These are phyloP conservation scores for Solanum bulbocastanum DNA, from an alignment of 257 asterid species.

Conservation along the genomic window DNA sequence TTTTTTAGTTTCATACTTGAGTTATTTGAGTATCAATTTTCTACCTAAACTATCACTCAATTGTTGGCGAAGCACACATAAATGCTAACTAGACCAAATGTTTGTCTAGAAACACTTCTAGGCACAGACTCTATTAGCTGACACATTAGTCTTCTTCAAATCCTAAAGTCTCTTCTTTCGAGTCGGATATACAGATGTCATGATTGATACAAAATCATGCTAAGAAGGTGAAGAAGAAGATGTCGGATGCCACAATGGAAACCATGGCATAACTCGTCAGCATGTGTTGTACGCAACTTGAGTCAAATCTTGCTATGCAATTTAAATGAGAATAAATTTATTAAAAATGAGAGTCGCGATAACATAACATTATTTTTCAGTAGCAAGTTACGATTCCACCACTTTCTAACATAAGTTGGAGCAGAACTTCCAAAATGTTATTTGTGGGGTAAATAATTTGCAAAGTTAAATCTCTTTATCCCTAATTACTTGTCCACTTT, in stretches of 20 bases:
- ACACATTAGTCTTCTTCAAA: neutral
- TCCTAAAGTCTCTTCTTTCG: neutral
- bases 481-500: too few relatives aligned
- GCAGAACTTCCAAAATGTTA: neutral
- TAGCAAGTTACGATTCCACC: too few relatives aligned
- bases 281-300: neutral
- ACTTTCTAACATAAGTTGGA: too few relatives aligned
- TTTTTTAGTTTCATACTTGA: neutral
- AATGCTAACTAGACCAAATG: neutral
- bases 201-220: neutral
- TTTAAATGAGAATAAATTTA: too few relatives aligned
- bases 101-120: neutral
- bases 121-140: neutral
- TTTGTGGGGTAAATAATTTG: neutral
- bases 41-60: neutral
- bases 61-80: neutral
- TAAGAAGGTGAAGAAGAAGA: neutral
- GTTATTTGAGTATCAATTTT: neutral
- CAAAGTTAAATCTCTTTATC: neutral
- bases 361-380: too few relatives aligned
- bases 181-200: rapidly evolving
- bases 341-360: too few relatives aligned
- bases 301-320: too few relatives aligned
- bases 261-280: neutral
- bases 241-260: neutral